These are phyloP conservation scores for Recurvomyces mirabilis DNA, from an alignment of 495 filamentous ascomycete species.

Conservation along the genomic window DNA sequence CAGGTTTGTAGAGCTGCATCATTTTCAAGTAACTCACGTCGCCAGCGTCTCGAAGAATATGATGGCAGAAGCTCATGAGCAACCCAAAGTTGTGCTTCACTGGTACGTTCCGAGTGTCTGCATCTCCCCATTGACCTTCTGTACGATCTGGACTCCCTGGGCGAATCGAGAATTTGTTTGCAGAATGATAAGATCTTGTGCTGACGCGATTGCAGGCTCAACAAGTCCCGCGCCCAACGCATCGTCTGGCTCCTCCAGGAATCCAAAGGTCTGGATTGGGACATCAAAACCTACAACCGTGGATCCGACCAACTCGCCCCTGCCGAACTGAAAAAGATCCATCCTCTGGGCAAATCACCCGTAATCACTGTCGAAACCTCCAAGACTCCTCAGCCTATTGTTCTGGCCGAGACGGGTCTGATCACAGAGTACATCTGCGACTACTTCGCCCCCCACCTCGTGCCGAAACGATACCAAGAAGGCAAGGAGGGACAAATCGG, in stretches of 20 bases:
- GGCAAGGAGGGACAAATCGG: slow-evolving; percentile 47
- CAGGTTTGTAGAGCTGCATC: too few species aligned
- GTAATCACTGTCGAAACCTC: slow-evolving; percentile 49
- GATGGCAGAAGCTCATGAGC: too few species aligned
- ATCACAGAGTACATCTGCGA: slow-evolving; percentile 75
- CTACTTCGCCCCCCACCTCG: slow-evolving; percentile 52
- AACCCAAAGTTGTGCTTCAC: slow-evolving; percentile 62
- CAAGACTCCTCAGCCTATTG: slow-evolving; percentile 35
- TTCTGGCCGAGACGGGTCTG: slow-evolving; percentile 68
- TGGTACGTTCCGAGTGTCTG: too few species aligned
- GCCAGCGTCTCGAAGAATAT: too few species aligned
- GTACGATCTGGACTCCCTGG: too few species aligned
- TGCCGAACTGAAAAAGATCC: slow-evolving; percentile 58
- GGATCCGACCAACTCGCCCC: slow-evolving; percentile 52
- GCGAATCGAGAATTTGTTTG: too few species aligned
- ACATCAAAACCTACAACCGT: slow-evolving; percentile 65
- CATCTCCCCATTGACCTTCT: too few species aligned
- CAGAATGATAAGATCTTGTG: too few species aligned
- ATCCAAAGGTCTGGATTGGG: slow-evolving; percentile 52
- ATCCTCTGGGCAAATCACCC: slow-evolving; percentile 79
- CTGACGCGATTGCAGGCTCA: slow-evolving; percentile 62
- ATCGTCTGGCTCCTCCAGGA: slow-evolving; percentile 87
- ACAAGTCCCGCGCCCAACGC: slow-evolving; percentile 68
- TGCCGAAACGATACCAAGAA: slow-evolving; percentile 51
- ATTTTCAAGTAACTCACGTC: too few species aligned